A percentile compares a stretch with the other conserved stretches of the same genome.
Evolutionary conservation across 805 yeast genomes (phyloP).

Genomic region (Yarrowia phangngaensis): DNA sequence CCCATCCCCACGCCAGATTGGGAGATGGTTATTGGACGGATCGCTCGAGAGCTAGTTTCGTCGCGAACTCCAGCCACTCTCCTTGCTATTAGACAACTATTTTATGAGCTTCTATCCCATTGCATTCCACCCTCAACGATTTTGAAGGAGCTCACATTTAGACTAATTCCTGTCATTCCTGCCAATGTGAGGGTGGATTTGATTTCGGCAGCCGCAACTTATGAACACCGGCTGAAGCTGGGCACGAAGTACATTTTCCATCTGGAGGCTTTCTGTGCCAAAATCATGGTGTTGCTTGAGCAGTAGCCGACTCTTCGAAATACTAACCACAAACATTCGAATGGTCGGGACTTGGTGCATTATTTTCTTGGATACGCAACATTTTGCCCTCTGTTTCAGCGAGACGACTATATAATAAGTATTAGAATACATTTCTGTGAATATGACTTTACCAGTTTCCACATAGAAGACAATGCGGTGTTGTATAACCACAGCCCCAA

Average conservation of each 20-base stretch:
- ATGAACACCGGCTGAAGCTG: slow-evolving; percentile 77
- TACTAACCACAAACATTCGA: too few relatives aligned
- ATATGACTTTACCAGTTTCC: too few relatives aligned
- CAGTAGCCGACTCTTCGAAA: not conserved
- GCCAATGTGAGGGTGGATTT: slow-evolving; percentile 35
- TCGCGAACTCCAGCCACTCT: slow-evolving; percentile 56
- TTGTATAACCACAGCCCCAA: too few relatives aligned
- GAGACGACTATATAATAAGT: too few relatives aligned
- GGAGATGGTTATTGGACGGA: slow-evolving; percentile 69
- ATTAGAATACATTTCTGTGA: too few relatives aligned
- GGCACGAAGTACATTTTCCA: slow-evolving; percentile 92
- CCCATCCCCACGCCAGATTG: slow-evolving; percentile 76
- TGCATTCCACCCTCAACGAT: slow-evolving; percentile 88
- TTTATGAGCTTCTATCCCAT: slow-evolving; percentile 82
- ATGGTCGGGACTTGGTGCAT: too few relatives aligned
- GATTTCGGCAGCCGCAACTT: slow-evolving; percentile 61
- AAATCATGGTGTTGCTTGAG: slow-evolving; percentile 74
- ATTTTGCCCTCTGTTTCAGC: too few relatives aligned
- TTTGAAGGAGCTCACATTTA: slow-evolving; percentile 53
- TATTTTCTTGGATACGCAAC: too few relatives aligned
- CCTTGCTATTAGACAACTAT: slow-evolving; percentile 56
- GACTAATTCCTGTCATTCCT: slow-evolving; percentile 37
- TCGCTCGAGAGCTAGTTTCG: slow-evolving; percentile 57
- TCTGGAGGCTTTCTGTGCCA: slow-evolving; percentile 89
- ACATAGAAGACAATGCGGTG: too few relatives aligned